A percentile compares a stretch with the other conserved stretches of the same genome.
Conservation (phyloP, 306 rosid genomes). For the Abrus precatorius region DNA sequence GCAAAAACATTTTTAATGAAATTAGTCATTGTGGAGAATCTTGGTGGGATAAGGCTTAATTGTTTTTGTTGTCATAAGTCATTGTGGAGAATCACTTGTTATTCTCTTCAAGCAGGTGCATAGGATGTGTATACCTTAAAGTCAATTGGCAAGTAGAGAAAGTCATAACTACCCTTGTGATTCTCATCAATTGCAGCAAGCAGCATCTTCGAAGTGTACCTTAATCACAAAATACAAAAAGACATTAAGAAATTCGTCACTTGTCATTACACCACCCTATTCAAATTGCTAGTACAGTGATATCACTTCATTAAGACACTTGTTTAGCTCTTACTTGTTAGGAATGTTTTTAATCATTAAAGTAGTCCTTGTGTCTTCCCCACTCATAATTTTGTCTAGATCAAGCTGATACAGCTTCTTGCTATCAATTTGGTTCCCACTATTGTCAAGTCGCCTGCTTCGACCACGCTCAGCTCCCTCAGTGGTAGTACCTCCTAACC, state of each 20-base stretch:
- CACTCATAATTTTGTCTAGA: conserved; percentile 77
- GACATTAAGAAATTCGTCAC: conserved; percentile 36
- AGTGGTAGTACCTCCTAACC: conserved; percentile 56
- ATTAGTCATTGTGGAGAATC: conserved; percentile 9
- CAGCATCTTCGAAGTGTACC: conserved; percentile 95
- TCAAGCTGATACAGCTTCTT: conserved; percentile 93
- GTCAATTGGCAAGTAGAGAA: conserved; percentile 91
- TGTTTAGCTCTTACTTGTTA: conserved; percentile 72
- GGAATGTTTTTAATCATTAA: conserved; percentile 98
- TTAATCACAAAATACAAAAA: conserved; percentile 38
- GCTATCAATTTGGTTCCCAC: conserved; percentile 69
- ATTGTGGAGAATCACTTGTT: background rate
- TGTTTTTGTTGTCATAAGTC: background rate
- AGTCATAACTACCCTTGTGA: conserved; percentile 86
- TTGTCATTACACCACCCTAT: conserved; percentile 18
- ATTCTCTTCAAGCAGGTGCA: conserved; percentile 22
- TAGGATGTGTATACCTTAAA: conserved; percentile 69
- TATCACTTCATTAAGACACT: conserved; percentile 12
- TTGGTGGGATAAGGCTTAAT: too few relatives aligned
- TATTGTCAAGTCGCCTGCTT: conserved; percentile 76
- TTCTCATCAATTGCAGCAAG: conserved; percentile 93
- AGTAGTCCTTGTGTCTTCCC: conserved; percentile 93
- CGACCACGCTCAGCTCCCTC: conserved; percentile 76
- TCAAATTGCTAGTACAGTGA: conserved; percentile 15
- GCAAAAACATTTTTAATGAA: conserved; percentile 44